These are phyloP conservation scores for Diaporthe citri DNA, from an alignment of 2,329 filamentous ascomycete genomes.

Conservation along the genomic window DNA sequence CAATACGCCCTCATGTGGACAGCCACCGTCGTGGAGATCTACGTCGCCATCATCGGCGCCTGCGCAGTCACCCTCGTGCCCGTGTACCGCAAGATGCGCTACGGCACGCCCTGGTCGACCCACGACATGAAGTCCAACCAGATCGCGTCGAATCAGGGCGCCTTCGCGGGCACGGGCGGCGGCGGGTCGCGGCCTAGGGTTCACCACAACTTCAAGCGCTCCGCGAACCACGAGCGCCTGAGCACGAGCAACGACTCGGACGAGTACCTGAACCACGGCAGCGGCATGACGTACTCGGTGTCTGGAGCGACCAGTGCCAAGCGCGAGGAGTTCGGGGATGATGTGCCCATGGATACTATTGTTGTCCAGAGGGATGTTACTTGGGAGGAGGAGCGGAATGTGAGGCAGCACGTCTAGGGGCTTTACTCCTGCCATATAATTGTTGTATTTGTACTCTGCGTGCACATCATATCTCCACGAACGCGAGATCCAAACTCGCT, in stretches of 20 bases:
- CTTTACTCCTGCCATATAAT: not conserved
- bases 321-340: not conserved
- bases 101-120: slow-evolving; percentile 27
- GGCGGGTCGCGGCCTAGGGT: not conserved
- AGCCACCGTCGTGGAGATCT: slow-evolving; percentile 41
- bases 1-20: slow-evolving; percentile 5
- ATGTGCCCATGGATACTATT: not conserved
- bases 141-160: not conserved
- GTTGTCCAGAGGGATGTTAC: not conserved
- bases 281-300: not conserved
- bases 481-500: not conserved
- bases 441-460: not conserved
- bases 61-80: slow-evolving; percentile 40
- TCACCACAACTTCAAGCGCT: not conserved
- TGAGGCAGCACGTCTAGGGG: not conserved
- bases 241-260: not conserved
- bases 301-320: not conserved
- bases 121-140: not conserved
- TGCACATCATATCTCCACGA: no score
- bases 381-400: not conserved
- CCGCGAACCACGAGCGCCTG: not conserved
- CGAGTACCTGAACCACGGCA: not conserved
- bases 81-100: slow-evolving; percentile 41
- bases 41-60: slow-evolving; percentile 42
- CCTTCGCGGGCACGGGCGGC: not conserved